Evolutionary conservation across 306 rosid species (phyloP).

Genomic region (Trichosanthes truncata): DNA sequence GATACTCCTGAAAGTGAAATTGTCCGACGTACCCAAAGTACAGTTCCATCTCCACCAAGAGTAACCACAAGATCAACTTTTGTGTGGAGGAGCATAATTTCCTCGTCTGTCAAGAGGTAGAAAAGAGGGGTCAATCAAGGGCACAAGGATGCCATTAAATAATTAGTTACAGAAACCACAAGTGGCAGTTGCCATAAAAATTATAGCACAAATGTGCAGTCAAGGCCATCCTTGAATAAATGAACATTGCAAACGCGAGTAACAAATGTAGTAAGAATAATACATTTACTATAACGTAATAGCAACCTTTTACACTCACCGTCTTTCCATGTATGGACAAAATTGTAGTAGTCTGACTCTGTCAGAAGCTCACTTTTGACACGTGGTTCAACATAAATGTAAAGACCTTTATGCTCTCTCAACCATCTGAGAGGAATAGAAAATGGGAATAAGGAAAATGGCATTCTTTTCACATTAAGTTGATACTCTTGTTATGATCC

Average conservation of each 20-base stretch:
- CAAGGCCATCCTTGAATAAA: neutral
- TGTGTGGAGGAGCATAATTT: slow-evolving; percentile 52
- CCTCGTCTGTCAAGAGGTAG: slow-evolving; percentile 39
- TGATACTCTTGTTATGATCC: neutral
- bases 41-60: slow-evolving; percentile 98
- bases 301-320: slow-evolving; percentile 43
- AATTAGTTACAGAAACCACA: neutral
- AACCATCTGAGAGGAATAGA: slow-evolving; percentile 57
- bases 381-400: slow-evolving; percentile 78
- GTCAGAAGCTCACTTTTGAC: slow-evolving; percentile 62
- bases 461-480: neutral
- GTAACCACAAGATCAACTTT: slow-evolving; percentile 91
- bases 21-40: slow-evolving; percentile 69
- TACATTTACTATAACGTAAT: neutral
- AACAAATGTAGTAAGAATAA: neutral
- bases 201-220: neutral
- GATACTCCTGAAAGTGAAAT: slow-evolving; percentile 9
- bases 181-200: neutral
- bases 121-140: neutral
- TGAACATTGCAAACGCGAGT: neutral
- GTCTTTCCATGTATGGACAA: slow-evolving; percentile 72
- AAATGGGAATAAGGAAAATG: neutral
- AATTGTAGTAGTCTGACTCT: slow-evolving; percentile 68
- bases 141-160: neutral
- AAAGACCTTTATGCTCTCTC: slow-evolving; percentile 56